Evolutionary conservation across 2,329 filamentous ascomycete genomes (phyloP), one percentile per base, ranked within the genome.

Genomic region (Penicillium sp.): DNA sequence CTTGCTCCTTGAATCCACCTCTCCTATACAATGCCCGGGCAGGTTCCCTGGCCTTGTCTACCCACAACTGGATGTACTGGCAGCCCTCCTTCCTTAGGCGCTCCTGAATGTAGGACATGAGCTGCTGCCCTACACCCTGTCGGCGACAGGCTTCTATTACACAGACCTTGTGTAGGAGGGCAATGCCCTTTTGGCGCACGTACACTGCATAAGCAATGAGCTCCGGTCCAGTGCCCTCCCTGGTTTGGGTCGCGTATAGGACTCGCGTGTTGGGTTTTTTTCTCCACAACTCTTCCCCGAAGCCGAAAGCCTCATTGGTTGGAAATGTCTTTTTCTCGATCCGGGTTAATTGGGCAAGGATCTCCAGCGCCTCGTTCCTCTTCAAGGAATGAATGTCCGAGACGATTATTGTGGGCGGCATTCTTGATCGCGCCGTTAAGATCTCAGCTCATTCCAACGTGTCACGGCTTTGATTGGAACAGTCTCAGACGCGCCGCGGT

Each of bases 141-240:
- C 75, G 71, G 62, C 81, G 78, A 67, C 78, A 73, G 43, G 70
- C 62, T 64, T 79, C 76, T 27, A 77, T 68, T 14, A 83, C 78
- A 60, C 81, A 83, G 37, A 83, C 72, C 62, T 84, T 84, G 65
- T 84, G 81, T 44, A 84, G 72, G 53, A 81, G 74, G 19, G 78
- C 77, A 26, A 74, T 61, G 48, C 75, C 73, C 61, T 78, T 78
- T 56, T 76, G 75, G 48, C 77, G 74, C 44, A 80, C 73, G 59
- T 76, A 80, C 53, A 82, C 75, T 21, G 77, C 71, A 66, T 83
- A 84, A 39, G 77, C 81, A 53, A 77, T 69, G 27, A 81, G 55
- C 46, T 64, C 58, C 21, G 61, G 37, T 52, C 53, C 57, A 37
- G 49, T 39, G 39, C 56, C 61, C 52, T 64, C 43, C 44, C 57